Base-by-base conservation (phyloP, 768 basidiomycete genomes). In the Suillus americanus region DNA sequence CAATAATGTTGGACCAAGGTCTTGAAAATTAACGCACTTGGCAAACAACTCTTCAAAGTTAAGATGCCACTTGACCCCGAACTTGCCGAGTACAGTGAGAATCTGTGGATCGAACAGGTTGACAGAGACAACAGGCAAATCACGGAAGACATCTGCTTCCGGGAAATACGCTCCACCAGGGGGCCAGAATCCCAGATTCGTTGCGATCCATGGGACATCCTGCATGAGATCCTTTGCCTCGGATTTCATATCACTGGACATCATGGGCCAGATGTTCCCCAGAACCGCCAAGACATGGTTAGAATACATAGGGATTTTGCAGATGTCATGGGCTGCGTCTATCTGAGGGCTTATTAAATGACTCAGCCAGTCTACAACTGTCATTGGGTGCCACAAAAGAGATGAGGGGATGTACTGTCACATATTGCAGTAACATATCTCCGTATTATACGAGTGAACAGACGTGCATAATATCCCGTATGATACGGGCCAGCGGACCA, bases 141-240 rank as follows among this genome's bases (percentile, higher is more conserved):
- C 95, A 30, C 85, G 85, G 74, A 98, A 97, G n/a, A 98, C 80
- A 67, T 92, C 86, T n/a, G 89, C 95, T 65, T 86, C 92, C 12
- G 88, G 78, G 71, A 97, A 95, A 77, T 96, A 97, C 4, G 89
- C 79, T 60, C 95, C 86, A 4, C 75, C 72, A 0, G 96, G 92
- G 23, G 74, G 71, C 67, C 84, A 87, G 79, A 91, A 82, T 9
- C 95, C 97, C 12, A 76, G 77, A 9, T 87, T 85, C 0, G 93
- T 94, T 2, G 92, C 91, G 46, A 95, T 84, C 70, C 90, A 91
- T 2, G 86, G 66, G 25, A 85, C 78, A 3, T 76, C 72, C 60
- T 78, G 77, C 38, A 94, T 75, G 28, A 86, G 73, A 1, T 72
- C 70, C n/a, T 79, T 76, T 38, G 91, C 79, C 10, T 83, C 75